These are phyloP conservation scores for Phalaenopsis hybrid DNA, from an alignment of 116 monocot species.

Conservation along the genomic window DNA sequence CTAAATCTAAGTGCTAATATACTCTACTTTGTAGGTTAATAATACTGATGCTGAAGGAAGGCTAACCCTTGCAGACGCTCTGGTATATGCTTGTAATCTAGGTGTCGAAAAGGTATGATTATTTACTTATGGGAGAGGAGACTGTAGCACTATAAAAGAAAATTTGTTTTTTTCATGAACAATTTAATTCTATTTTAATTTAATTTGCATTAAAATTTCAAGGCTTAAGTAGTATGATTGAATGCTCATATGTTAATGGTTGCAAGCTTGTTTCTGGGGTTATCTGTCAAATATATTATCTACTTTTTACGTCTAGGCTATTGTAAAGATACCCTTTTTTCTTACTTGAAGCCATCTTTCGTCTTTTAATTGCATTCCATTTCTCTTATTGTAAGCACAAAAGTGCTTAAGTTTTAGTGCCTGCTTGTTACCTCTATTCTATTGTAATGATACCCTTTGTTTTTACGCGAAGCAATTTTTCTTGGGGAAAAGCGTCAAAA, in stretches of 20 bases:
- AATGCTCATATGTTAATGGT: background rate
- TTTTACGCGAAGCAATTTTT: no score
- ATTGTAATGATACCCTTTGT: no score
- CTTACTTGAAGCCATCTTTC: background rate
- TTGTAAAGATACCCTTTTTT: background rate
- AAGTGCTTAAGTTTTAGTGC: no score
- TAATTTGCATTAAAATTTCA: background rate
- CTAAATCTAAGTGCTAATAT: background rate
- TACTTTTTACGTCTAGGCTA: background rate
- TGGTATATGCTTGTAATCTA: conserved; percentile 91
- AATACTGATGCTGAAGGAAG: conserved; percentile 98
- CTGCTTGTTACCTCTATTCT: no score
- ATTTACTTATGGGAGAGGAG: no score
- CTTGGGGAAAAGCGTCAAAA: no score
- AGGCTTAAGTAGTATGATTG: background rate
- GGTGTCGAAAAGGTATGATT: conserved; percentile 81
- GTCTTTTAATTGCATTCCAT: background rate
- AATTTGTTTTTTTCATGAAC: background rate
- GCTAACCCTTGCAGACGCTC: conserved; percentile 88
- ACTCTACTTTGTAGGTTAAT: conserved; percentile 52
- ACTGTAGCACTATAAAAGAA: background rate
- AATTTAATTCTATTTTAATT: background rate
- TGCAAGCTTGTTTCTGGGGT: background rate
- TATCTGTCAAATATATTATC: background rate
- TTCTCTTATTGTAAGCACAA: background rate